Evolutionary conservation across 2,329 filamentous ascomycete species (phyloP), one percentile per base, ranked within the genome.

Genomic region (Fusarium pseudocircinatum): DNA sequence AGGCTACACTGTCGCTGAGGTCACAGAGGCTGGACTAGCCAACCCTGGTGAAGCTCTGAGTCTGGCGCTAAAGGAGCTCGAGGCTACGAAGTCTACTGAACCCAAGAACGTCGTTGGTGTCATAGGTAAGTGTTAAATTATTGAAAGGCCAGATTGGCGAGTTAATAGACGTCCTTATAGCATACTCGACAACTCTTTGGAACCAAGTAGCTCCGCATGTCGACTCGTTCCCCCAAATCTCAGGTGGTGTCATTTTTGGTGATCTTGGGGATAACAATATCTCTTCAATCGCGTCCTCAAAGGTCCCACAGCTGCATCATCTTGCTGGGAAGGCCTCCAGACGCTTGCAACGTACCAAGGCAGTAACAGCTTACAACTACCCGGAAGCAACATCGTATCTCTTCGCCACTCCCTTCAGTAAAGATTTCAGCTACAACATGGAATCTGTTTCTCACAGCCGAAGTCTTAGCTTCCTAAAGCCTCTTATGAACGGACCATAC

Each of bases 401-500:
- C n/a, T 90, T 89, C 70, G 81, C 77, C 15, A 75, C 88, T 2
- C 89, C 90, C 2, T 85, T 85, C 16, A 83, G 87, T 47, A 52
- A 76, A 0, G 79, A 85, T 64, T 92, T 84, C 85, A 69, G 81
- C 84, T 84, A 87, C 67, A 80, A 85, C 5, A 82, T 87, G 0
- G 91, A 90, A 34, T 84, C 87, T 4, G 83, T 94, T 0, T 86
- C 90, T 0, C 92, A 95, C 79, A 93, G 92, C 1, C 86, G 93
- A 9, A 90, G 85, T 64, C 81, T 94, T 3, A 82, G 85, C 0
- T 93, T 93, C 73, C 77, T 95, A 16, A 94, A 94, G 77, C 86
- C 86, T 14, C 82, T 87, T 7, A 81, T 93, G 16, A 83, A 84
- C 1, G 93, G 92, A 0, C 92, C 92, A 0, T 88, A 85, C 70